A percentile compares a stretch with the other conserved stretches of the same genome.
phyloP scores from a whole-genome alignment of 2,329 filamentous ascomycete genomes.

The Thermothelomyces thermophilus region DNA sequence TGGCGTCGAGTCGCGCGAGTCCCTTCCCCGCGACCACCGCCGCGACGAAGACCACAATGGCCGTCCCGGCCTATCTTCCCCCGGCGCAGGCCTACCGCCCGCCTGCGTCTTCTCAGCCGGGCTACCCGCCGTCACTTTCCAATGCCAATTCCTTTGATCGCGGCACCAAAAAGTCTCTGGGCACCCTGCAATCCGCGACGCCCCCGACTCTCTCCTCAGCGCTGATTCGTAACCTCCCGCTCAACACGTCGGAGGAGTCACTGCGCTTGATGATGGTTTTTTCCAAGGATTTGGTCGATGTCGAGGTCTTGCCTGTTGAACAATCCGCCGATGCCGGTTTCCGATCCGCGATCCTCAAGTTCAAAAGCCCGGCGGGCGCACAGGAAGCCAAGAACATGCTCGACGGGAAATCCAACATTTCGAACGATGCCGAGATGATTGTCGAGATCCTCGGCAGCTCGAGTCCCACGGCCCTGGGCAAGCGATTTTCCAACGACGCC shows the following conservation, averaged over 20 bases:
- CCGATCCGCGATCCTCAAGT: slow-evolving; percentile 47
- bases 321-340: slow-evolving; percentile 45
- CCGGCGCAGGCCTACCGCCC: slow-evolving; percentile 36
- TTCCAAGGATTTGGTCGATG: slow-evolving; percentile 47
- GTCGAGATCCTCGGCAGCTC: slow-evolving; percentile 48
- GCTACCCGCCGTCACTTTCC: slow-evolving; percentile 31
- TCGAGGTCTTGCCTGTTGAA: slow-evolving; percentile 45
- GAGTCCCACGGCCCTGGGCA: slow-evolving; percentile 32
- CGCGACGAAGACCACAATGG: slow-evolving; percentile 36
- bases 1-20: slow-evolving; percentile 29
- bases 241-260: slow-evolving; percentile 47
- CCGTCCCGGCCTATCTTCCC: slow-evolving; percentile 38
- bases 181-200: slow-evolving; percentile 34
- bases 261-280: slow-evolving; percentile 53
- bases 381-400: slow-evolving; percentile 51
- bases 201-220: slow-evolving; percentile 36
- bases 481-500: slow-evolving; percentile 48
- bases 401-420: slow-evolving; percentile 47
- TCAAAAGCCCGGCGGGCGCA: slow-evolving; percentile 47
- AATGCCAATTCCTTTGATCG: slow-evolving; percentile 34
- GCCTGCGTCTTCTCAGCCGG: slow-evolving; percentile 28
- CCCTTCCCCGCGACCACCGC: slow-evolving; percentile 28
- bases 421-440: slow-evolving; percentile 45
- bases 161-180: slow-evolving; percentile 37
- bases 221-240: slow-evolving; percentile 48